A percentile compares a stretch with the other conserved stretches of the same genome.
Conservation (phyloP, 768 basidiomycete species). For the Nidularia pulvinata region DNA sequence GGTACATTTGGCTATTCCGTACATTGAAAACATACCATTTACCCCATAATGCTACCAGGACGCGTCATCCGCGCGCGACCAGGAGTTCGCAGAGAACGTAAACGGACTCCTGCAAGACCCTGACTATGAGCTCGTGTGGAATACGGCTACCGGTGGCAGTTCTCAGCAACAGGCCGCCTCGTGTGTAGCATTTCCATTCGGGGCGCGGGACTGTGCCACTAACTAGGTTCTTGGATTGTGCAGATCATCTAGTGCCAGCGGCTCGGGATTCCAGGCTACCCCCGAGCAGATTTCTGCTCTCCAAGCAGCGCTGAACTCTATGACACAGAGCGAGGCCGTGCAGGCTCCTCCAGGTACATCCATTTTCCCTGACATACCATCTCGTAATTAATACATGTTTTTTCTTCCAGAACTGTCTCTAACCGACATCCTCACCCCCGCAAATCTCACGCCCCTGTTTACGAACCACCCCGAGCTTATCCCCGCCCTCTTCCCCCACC, state of each 20-base stretch:
- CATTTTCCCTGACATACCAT: too few species aligned
- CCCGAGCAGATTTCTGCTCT: conserved; percentile 72
- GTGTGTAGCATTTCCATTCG: too few species aligned
- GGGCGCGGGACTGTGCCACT: too few species aligned
- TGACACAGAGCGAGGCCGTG: conserved; percentile 29
- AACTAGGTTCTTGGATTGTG: too few species aligned
- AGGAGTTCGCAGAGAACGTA: conserved; percentile 72
- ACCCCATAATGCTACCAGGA: conserved; percentile 42
- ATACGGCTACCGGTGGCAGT: conserved; percentile 23
- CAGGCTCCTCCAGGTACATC: too few species aligned
- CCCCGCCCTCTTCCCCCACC: conserved; percentile 72
- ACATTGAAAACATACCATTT: background rate
- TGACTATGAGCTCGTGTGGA: conserved; percentile 61
- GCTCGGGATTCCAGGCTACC: conserved; percentile 36
- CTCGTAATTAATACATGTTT: too few species aligned
- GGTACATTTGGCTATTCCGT: conserved; percentile 38
- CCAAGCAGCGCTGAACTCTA: conserved; percentile 47
- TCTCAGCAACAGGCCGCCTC: conserved; percentile 38
- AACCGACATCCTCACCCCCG: conserved; percentile 73
- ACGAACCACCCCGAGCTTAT: conserved; percentile 67
- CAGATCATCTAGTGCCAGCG: too few species aligned
- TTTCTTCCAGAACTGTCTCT: conserved; percentile 55
- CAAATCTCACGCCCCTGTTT: conserved; percentile 75
- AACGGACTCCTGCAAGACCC: conserved; percentile 73
- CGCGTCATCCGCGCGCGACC: conserved; percentile 62